Conservation (phyloP, 768 basidiomycete genomes). For the Xerocomellus chrysenteron region DNA sequence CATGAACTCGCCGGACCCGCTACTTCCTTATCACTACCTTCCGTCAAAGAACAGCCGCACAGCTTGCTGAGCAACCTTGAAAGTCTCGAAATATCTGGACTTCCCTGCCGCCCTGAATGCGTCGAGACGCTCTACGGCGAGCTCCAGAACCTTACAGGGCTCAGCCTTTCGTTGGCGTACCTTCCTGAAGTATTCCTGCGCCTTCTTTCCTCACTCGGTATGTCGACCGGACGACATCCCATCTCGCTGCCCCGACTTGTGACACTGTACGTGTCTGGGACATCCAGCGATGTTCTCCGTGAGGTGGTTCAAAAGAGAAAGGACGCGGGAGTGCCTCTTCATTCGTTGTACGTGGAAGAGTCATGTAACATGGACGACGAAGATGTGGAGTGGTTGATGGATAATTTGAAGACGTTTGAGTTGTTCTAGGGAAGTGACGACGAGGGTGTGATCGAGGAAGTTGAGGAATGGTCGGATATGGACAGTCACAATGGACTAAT, state of each 20-base stretch:
- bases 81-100: constrained; percentile 49
- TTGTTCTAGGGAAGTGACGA: too few relatives aligned
- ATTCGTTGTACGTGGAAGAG: constrained; percentile 44
- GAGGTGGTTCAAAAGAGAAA: constrained; percentile 29
- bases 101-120: constrained; percentile 41
- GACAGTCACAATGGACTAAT: too few relatives aligned
- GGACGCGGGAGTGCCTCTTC: constrained; percentile 45
- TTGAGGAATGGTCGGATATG: too few relatives aligned
- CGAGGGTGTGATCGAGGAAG: too few relatives aligned
- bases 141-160: constrained; percentile 44
- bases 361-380: constrained; percentile 40
- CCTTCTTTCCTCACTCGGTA: constrained; percentile 8
- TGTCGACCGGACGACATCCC: background rate
- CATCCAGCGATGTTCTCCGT: constrained; percentile 11
- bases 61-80: constrained; percentile 45
- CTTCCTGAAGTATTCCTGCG: constrained; percentile 30
- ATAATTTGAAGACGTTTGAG: constrained; percentile 41
- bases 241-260: constrained; percentile 51
- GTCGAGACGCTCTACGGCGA: constrained; percentile 44
- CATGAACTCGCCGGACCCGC: constrained; percentile 36
- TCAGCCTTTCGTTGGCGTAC: constrained; percentile 41
- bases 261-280: constrained; percentile 45
- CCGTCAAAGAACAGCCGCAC: constrained; percentile 36
- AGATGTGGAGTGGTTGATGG: constrained; percentile 52
- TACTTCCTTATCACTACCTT: constrained; percentile 28